These are phyloP conservation scores for Musa acuminata DNA, from an alignment of 176 grass and related monocot species.

Conservation along the genomic window DNA sequence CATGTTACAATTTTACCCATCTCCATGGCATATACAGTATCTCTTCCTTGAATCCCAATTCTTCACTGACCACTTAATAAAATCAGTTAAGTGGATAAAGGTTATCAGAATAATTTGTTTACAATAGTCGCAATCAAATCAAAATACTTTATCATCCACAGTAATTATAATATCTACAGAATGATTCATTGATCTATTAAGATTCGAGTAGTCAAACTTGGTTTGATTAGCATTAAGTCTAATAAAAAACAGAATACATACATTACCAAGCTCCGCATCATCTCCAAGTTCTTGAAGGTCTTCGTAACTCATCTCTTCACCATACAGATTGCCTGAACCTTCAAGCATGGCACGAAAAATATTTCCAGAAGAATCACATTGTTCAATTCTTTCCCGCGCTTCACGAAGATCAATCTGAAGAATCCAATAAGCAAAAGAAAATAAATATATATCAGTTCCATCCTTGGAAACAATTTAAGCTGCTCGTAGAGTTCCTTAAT, in stretches of 20 bases:
- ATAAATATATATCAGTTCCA: neutral
- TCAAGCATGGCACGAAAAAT: slow-evolving; percentile 66
- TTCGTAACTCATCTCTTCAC: slow-evolving; percentile 33
- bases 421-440: slow-evolving; percentile 6
- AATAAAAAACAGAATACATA: slow-evolving; percentile 23
- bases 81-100: too few species aligned
- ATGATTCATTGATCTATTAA: neutral
- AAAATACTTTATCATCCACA: neutral
- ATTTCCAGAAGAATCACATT: slow-evolving; percentile 40
- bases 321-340: slow-evolving; percentile 34
- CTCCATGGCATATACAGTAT: too few species aligned
- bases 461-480: neutral
- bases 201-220: too few species aligned
- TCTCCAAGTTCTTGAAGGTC: slow-evolving; percentile 42
- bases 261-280: slow-evolving; percentile 52
- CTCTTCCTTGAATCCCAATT: too few species aligned
- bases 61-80: too few species aligned
- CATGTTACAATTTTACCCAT: too few species aligned
- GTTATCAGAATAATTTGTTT: too few species aligned
- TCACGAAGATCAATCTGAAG: slow-evolving; percentile 56
- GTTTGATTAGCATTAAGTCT: neutral
- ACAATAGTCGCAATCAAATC: neutral
- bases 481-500: neutral
- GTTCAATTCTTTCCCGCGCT: slow-evolving; percentile 50
- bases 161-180: neutral